A percentile compares a stretch with the other conserved stretches of the same genome.
Conservation (phyloP, 1,284 basidiomycete species). For the Pulchroboletus neoregius region DNA sequence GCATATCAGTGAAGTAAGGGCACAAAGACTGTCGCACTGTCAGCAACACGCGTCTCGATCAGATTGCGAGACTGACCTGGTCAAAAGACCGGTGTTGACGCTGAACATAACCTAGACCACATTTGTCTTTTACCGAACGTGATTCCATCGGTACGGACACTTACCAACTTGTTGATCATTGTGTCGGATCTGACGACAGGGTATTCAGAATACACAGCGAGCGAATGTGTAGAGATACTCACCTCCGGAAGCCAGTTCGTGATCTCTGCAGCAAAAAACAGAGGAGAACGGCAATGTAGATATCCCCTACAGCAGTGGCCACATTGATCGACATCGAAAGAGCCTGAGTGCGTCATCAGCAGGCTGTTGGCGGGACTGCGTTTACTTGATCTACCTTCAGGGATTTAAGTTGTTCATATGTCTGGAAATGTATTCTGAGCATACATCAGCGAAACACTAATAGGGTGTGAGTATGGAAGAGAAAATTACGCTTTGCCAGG, state of each 20-base stretch:
- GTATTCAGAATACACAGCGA: not conserved
- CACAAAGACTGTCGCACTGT: slow-evolving; percentile 32
- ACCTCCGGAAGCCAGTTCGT: slow-evolving; percentile 56
- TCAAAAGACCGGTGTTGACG: slow-evolving; percentile 48
- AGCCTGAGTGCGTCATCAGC: slow-evolving; percentile 17
- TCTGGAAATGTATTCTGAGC: slow-evolving; percentile 28
- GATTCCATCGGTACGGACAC: not conserved
- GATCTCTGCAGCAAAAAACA: slow-evolving; percentile 50
- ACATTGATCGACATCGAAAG: slow-evolving; percentile 54
- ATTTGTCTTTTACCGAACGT: not conserved
- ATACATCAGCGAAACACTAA: slow-evolving; percentile 13
- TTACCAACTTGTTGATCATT: slow-evolving; percentile 46
- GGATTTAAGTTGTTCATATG: slow-evolving; percentile 37
- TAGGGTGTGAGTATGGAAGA: not conserved
- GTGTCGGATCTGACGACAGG: slow-evolving; percentile 40
- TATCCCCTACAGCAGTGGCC: slow-evolving; percentile 51
- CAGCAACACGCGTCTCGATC: not conserved
- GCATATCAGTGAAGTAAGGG: slow-evolving; percentile 43
- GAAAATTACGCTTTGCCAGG: slow-evolving; percentile 36
- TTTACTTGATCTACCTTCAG: slow-evolving; percentile 22
- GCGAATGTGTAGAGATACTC: not conserved
- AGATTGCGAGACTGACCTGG: slow-evolving; percentile 19
- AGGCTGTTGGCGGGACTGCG: too few relatives aligned
- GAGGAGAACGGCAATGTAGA: slow-evolving; percentile 51
- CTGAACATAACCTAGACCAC: slow-evolving; percentile 42